These are phyloP conservation scores for Aphanomyces euteiches DNA, from an alignment of 352 stramenopile species.

Conservation along the genomic window DNA sequence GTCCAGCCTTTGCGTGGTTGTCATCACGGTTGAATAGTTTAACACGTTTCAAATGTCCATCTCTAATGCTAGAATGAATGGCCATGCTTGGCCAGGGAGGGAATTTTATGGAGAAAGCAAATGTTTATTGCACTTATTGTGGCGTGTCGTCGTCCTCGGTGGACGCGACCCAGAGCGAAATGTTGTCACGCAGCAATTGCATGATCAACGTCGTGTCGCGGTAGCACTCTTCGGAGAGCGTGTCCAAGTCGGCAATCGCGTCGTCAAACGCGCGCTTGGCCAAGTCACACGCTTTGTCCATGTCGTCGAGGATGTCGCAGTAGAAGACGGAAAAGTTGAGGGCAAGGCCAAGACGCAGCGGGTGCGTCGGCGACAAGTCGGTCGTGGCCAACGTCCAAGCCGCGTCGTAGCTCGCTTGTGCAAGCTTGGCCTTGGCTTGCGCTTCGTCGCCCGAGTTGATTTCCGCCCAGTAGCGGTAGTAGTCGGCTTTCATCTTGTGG, in stretches of 20 bases:
- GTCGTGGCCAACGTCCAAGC: slow-evolving; percentile 27
- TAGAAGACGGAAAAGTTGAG: slow-evolving; percentile 42
- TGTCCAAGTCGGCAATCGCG: slow-evolving; percentile 36
- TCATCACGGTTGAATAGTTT: too few relatives aligned
- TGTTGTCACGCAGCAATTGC: slow-evolving; percentile 40
- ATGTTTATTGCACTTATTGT: too few relatives aligned
- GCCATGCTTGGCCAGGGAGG: too few relatives aligned
- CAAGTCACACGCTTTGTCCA: slow-evolving; percentile 31
- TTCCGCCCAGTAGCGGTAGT: slow-evolving; percentile 34
- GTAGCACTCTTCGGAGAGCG: slow-evolving; percentile 37
- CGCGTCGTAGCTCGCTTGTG: slow-evolving; percentile 32
- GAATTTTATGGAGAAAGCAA: too few relatives aligned
- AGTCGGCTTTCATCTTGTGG: slow-evolving; percentile 33
- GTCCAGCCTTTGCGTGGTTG: too few relatives aligned
- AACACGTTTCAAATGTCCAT: too few relatives aligned
- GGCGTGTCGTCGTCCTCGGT: slow-evolving; percentile 12
- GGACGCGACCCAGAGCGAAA: slow-evolving; percentile 36
- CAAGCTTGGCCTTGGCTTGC: slow-evolving; percentile 2
- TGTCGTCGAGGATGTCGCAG: slow-evolving; percentile 34
- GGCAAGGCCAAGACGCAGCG: slow-evolving; percentile 36
- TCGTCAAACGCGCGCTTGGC: slow-evolving; percentile 41
- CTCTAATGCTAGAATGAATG: too few relatives aligned
- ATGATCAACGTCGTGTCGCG: slow-evolving; percentile 38
- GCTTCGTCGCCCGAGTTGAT: slow-evolving; percentile 7
- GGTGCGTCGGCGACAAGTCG: slow-evolving; percentile 34